These are phyloP conservation scores for Pezicula neosporulosa DNA, from an alignment of 2,329 filamentous ascomycete species.

Conservation along the genomic window DNA sequence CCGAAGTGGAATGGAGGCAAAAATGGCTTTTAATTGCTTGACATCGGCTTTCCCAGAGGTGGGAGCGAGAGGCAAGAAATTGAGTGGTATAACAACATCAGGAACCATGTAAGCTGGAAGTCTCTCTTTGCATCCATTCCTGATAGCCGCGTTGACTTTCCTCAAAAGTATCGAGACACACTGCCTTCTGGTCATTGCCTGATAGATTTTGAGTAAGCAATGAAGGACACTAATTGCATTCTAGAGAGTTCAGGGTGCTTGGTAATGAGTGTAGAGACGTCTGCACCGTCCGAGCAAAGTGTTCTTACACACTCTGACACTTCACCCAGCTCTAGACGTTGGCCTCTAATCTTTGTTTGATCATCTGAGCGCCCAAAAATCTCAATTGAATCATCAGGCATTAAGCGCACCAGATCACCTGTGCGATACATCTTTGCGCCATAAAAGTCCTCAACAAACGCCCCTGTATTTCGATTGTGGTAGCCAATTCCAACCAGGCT, in stretches of 20 bases:
- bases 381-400: conserved; percentile 44
- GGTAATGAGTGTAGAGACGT: conserved; percentile 27
- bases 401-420: conserved; percentile 53
- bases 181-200: neutral
- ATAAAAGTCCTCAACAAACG: conserved; percentile 42
- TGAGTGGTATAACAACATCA: conserved; percentile 23
- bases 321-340: conserved; percentile 11
- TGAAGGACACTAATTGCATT: conserved; percentile 28
- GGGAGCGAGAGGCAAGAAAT: conserved; percentile 22
- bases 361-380: conserved; percentile 60
- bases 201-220: conserved; percentile 10
- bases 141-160: conserved; percentile 16
- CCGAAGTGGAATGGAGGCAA: conserved; percentile 22
- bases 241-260: conserved; percentile 25
- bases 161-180: neutral
- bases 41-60: conserved; percentile 31
- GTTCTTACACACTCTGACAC: conserved; percentile 26
- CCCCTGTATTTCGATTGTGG: conserved; percentile 51
- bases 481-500: conserved; percentile 59
- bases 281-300: conserved; percentile 14
- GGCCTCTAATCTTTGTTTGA: conserved; percentile 48
- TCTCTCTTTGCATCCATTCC: conserved; percentile 21
- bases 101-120: conserved; percentile 27
- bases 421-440: conserved; percentile 32
- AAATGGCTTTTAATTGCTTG: conserved; percentile 27